Conservation (phyloP, 495 filamentous ascomycete species). For the Neurospora discreta region DNA sequence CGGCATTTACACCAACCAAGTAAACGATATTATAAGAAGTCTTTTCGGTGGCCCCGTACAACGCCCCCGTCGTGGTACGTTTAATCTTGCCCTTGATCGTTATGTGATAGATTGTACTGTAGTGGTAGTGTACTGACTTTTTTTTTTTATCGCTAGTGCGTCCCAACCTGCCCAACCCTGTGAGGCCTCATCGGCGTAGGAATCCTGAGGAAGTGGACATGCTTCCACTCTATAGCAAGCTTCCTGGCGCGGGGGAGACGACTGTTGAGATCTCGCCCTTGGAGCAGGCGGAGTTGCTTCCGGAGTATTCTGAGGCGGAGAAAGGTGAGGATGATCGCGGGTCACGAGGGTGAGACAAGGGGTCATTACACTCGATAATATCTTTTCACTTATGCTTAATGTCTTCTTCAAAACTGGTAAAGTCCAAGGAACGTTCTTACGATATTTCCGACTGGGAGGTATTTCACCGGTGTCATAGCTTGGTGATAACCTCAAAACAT, state of each 20-base stretch:
- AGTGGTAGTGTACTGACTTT: neutral
- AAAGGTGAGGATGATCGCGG: neutral
- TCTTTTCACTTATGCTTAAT: neutral
- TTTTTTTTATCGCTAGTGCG: neutral
- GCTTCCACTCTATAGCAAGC: neutral
- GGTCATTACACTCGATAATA: neutral
- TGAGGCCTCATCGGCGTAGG: neutral
- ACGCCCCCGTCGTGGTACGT: neutral
- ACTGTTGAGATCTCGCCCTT: neutral
- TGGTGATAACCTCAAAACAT: no score
- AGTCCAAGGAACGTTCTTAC: fast-evolving
- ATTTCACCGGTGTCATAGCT: neutral
- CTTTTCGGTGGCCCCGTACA: neutral
- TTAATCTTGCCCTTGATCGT: neutral
- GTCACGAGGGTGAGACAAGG: no score
- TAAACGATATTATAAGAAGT: neutral
- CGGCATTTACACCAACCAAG: neutral
- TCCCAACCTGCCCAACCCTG: neutral
- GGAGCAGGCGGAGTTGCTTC: neutral
- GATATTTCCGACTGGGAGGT: fast-evolving
- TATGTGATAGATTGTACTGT: no score
- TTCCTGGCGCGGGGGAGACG: neutral
- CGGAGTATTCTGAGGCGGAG: neutral
- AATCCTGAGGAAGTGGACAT: neutral
- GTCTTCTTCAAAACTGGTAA: neutral